phyloP scores from a whole-genome alignment of 2,329 filamentous ascomycete species.

The Talaromyces sp. region DNA sequence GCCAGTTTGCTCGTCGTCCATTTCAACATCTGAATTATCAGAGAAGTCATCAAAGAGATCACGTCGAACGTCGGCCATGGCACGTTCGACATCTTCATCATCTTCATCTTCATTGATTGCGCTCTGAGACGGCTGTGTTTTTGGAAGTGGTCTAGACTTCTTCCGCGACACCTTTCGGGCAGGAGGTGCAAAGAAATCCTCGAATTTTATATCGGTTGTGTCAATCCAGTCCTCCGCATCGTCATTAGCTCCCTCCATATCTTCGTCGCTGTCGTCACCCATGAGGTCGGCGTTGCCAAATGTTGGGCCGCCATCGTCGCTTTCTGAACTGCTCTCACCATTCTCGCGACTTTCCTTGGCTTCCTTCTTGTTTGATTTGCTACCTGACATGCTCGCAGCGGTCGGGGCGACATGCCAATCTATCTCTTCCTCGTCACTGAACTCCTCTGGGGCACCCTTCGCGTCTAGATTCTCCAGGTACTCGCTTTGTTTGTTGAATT shows the following conservation, averaged over 20 bases:
- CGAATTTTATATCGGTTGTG: conserved; percentile 84
- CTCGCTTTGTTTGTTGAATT: conserved; percentile 93
- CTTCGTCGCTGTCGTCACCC: conserved; percentile 58
- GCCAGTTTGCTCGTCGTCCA: conserved; percentile 53
- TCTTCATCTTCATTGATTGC: conserved; percentile 45
- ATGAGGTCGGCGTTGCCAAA: conserved; percentile 75
- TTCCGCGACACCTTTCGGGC: conserved; percentile 62
- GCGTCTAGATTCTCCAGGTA: conserved; percentile 82
- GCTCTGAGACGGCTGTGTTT: conserved; percentile 40
- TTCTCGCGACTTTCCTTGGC: conserved; percentile 23
- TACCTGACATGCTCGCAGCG: conserved; percentile 22
- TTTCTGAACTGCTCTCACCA: conserved; percentile 54
- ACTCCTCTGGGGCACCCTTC: conserved; percentile 68
- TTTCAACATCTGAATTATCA: conserved; percentile 62
- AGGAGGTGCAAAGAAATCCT: conserved; percentile 88
- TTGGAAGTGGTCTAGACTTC: conserved; percentile 48
- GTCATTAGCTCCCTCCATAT: conserved; percentile 49
- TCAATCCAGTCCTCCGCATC: conserved; percentile 60
- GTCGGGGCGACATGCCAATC: conserved; percentile 82
- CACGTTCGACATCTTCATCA: conserved; percentile 63
- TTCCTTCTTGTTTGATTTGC: conserved; percentile 15
- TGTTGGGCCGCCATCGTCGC: conserved; percentile 62
- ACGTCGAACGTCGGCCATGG: conserved; percentile 79
- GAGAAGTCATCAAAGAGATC: conserved; percentile 80
- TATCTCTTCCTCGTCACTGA: conserved; percentile 70